These are phyloP conservation scores for Xylariaceae sp. DNA, from an alignment of 2,329 filamentous ascomycete species.

Conservation along the genomic window DNA sequence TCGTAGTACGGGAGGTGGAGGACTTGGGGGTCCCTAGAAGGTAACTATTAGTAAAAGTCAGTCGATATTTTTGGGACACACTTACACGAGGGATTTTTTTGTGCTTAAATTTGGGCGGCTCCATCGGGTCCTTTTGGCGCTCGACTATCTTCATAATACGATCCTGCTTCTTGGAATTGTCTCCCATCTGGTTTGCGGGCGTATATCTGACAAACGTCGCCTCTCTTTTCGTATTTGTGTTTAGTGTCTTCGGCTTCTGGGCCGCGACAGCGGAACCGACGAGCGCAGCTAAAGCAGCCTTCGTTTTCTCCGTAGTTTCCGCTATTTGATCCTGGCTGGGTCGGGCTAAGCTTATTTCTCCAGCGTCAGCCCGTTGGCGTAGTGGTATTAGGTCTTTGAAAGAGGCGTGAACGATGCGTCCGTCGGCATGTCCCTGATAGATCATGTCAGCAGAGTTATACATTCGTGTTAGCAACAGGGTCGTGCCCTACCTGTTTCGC, in stretches of 20 bases:
- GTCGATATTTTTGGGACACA: background rate
- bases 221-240: slow-evolving; percentile 71
- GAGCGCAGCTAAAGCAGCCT: slow-evolving; percentile 74
- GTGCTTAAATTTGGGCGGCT: slow-evolving; percentile 97
- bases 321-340: slow-evolving; percentile 80
- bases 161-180: slow-evolving; percentile 77
- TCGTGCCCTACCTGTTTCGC: slow-evolving; percentile 49
- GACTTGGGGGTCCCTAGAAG: slow-evolving; percentile 69
- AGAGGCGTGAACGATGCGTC: slow-evolving; percentile 82
- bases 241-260: slow-evolving; percentile 94
- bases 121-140: slow-evolving; percentile 82
- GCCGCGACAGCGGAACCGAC: slow-evolving; percentile 82
- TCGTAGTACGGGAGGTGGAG: slow-evolving; percentile 90
- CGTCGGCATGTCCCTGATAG: slow-evolving; percentile 68
- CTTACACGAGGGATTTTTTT: slow-evolving; percentile 76
- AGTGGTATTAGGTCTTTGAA: slow-evolving; percentile 97
- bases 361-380: slow-evolving; percentile 85
- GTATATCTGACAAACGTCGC: slow-evolving; percentile 95
- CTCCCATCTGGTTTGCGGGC: slow-evolving; percentile 94
- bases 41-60: background rate
- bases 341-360: slow-evolving; percentile 79
- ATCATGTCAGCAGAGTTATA: background rate
- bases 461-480: background rate
- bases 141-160: slow-evolving; percentile 99
- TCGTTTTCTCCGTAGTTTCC: slow-evolving; percentile 80